A percentile compares a stretch with the other conserved stretches of the same genome.
Conservation (phyloP, 805 yeast genomes). For the Jamesozyma gamospora region DNA sequence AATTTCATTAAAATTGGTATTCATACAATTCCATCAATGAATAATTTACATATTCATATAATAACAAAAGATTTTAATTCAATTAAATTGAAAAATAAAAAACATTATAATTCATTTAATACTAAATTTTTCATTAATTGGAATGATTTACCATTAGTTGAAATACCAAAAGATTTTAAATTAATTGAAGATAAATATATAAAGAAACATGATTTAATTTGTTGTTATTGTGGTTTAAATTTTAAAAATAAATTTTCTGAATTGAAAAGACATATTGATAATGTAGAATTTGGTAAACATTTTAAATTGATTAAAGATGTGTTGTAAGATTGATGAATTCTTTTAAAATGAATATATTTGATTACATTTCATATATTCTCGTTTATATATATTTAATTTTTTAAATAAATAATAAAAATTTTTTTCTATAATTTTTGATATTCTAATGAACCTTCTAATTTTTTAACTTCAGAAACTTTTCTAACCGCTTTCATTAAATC, state of each 20-base stretch:
- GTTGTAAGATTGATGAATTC: no score
- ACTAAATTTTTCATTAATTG: conserved; percentile 54
- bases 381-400: neutral
- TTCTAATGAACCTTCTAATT: conserved; percentile 90
- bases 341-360: neutral
- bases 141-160: conserved; percentile 35
- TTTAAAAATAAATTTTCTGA: conserved; percentile 35
- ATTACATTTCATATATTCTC: no score
- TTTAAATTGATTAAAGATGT: no score
- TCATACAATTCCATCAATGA: conserved; percentile 62
- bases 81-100: conserved; percentile 43
- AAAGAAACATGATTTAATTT: conserved; percentile 31
- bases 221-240: conserved; percentile 34
- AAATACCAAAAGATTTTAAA: conserved; percentile 21
- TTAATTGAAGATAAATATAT: conserved; percentile 31
- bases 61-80: conserved; percentile 56
- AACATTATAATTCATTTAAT: conserved; percentile 64
- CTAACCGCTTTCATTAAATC: conserved; percentile 97
- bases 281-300: conserved; percentile 17
- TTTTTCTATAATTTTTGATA: conserved; percentile 70
- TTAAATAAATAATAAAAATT: neutral
- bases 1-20: conserved; percentile 44
- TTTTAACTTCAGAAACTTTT: conserved; percentile 93
- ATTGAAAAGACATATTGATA: conserved; percentile 34
- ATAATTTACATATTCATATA: conserved; percentile 64